A percentile compares a stretch with the other conserved stretches of the same genome.
These are phyloP conservation scores for Pythium phragmiticola DNA, from an alignment of 352 stramenopile species.

Conservation along the genomic window DNA sequence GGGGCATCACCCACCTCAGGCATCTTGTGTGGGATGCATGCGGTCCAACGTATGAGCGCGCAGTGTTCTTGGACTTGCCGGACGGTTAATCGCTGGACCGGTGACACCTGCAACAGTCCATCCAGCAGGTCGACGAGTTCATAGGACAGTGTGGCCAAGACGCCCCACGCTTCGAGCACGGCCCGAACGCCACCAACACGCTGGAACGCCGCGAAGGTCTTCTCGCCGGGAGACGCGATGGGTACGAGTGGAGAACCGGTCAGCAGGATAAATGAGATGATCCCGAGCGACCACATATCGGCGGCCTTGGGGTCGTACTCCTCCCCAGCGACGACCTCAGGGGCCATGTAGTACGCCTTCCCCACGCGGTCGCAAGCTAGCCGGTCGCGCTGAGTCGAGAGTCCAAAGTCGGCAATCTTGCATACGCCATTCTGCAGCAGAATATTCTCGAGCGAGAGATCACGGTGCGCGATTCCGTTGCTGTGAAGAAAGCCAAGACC, in stretches of 20 bases:
- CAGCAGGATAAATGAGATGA: conserved; percentile 67
- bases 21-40: conserved; percentile 2
- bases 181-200: conserved; percentile 23
- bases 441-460: conserved; percentile 60
- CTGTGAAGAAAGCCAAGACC: conserved; percentile 46
- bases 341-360: conserved; percentile 65
- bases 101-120: conserved; percentile 19
- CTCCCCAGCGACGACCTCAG: conserved; percentile 42
- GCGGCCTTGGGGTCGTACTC: conserved; percentile 45
- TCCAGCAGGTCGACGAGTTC: conserved; percentile 25
- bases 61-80: conserved; percentile 18
- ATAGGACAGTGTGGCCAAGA: conserved; percentile 10
- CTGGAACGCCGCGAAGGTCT: conserved; percentile 28
- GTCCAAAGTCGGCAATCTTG: conserved; percentile 62
- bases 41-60: conserved; percentile 19
- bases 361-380: conserved; percentile 41
- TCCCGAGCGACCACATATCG: conserved; percentile 66
- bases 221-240: conserved; percentile 32
- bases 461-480: conserved; percentile 43
- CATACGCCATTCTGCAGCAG: conserved; percentile 29
- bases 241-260: conserved; percentile 51
- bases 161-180: conserved; percentile 38
- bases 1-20: conserved; percentile 8
- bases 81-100: conserved; percentile 11
- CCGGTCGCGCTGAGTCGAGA: conserved; percentile 30